Evolutionary conservation across 2,329 filamentous ascomycete genomes (phyloP).

Genomic region (Coleophoma cylindrospora): DNA sequence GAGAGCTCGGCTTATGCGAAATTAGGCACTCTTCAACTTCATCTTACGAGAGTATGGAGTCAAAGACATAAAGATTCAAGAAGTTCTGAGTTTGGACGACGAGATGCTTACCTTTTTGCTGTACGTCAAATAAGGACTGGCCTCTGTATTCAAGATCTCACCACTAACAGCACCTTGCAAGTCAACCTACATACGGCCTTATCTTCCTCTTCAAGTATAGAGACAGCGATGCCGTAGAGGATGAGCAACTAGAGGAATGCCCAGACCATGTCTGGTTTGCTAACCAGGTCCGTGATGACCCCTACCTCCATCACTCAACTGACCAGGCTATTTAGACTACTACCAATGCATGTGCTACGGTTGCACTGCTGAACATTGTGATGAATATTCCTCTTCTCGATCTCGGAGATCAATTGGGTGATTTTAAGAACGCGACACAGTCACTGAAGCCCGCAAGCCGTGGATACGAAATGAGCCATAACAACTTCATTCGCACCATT

Average conservation of each 20-base stretch:
- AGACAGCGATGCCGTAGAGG: conserved; percentile 36
- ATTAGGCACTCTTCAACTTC: conserved; percentile 77
- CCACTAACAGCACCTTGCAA: conserved; percentile 30
- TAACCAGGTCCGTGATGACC: conserved; percentile 61
- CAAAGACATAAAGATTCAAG: conserved; percentile 65
- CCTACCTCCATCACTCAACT: neutral
- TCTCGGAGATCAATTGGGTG: conserved; percentile 63
- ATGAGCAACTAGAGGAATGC: conserved; percentile 48
- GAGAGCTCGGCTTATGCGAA: neutral
- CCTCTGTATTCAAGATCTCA: conserved; percentile 3
- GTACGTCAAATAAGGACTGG: conserved; percentile 34
- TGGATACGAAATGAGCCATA: conserved; percentile 69
- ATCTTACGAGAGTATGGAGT: conserved; percentile 80
- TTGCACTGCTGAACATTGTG: conserved; percentile 87
- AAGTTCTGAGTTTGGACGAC: conserved; percentile 70
- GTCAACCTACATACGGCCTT: conserved; percentile 74
- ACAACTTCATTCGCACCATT: conserved; percentile 70
- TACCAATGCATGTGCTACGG: conserved; percentile 83
- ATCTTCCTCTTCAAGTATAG: conserved; percentile 81
- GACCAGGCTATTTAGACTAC: conserved; percentile 50
- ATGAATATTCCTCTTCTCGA: conserved; percentile 70
- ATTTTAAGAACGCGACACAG: conserved; percentile 70
- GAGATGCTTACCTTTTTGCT: conserved; percentile 57
- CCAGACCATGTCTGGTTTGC: conserved; percentile 82
- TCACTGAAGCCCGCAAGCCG: conserved; percentile 66